A percentile compares a stretch with the other conserved stretches of the same genome.
Evolutionary conservation across 345 rosid species (phyloP).

Genomic region (Clarkia xantiana): DNA sequence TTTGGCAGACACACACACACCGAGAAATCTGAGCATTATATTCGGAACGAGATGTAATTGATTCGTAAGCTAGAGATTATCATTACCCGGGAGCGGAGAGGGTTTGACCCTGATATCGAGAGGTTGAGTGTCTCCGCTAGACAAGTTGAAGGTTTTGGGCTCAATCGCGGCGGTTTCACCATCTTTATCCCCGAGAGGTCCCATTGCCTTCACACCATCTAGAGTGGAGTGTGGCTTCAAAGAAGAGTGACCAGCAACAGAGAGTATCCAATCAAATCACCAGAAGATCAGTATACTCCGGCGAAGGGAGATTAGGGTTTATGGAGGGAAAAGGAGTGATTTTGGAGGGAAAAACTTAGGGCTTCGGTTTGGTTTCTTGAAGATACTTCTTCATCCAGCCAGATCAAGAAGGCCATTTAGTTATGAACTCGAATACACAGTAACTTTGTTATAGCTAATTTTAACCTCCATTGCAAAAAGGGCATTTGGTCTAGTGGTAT

Average conservation of each 20-base stretch:
- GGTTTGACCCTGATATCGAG: not conserved
- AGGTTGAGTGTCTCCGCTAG: not conserved
- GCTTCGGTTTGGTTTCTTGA: not conserved
- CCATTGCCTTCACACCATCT: not conserved
- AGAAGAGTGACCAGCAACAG: not conserved
- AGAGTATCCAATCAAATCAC: not conserved
- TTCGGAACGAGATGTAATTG: not conserved
- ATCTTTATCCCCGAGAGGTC: not conserved
- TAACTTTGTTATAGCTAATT: no score
- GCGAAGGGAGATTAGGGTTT: not conserved
- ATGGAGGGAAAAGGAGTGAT: conserved; percentile 1
- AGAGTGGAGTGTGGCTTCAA: not conserved
- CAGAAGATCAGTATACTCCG: not conserved
- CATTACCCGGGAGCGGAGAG: not conserved
- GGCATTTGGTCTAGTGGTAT: no score
- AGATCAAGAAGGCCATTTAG: no score
- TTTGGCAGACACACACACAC: no score
- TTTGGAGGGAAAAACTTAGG: conserved; percentile 31
- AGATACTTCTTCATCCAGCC: no score
- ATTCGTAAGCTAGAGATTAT: not conserved
- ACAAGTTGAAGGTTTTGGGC: not conserved
- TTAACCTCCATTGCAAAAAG: no score
- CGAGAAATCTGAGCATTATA: not conserved
- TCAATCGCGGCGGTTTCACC: not conserved
- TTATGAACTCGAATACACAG: no score